Base-by-base conservation (phyloP, 495 filamentous ascomycete genomes). In the Choiromyces venosus region DNA sequence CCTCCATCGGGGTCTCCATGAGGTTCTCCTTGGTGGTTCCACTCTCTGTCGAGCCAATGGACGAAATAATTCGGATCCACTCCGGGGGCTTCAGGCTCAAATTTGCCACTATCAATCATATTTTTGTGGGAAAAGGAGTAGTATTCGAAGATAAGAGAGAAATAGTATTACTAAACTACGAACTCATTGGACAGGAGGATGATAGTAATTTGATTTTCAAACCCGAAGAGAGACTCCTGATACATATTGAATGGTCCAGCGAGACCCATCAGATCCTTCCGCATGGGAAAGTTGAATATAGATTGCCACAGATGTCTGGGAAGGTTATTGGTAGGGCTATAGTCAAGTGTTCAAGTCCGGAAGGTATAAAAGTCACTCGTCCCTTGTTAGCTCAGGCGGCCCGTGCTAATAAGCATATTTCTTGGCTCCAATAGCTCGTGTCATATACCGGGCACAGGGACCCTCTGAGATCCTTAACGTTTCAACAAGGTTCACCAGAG, bases 101-200 rank as follows among this genome's bases (percentile, higher is more conserved):
- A 12, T 76, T 76, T 76, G 75, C 65, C 21, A 76, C 66, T 18
- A 72, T 77, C 35, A 72, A 72, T 21, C 56, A 61, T 8, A 56
- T 36, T 65, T 40, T 76, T 35, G 37, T 9, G 36, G 69, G 69
- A 33, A 69, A 66, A 38, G 74, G 69, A 35, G 29, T 67, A 8
- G 29, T 77, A 9, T 77, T 76, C 42, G 75, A 76, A 46, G 69
- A 70, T 66, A 52, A 69, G 5, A 74, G 76, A 69, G 73, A 77
- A n/a, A 25, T 76, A 12, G 37, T 77, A 71, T 9, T 76, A 69
- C 38, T 77, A 36, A 77, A 77, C 40, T 61, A 21, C 44, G 69
- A 35, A 66, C 52, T 72, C 16, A 5, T 67, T 36, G 44, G 46
- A 19, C 52, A 21, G 40, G 37, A 21, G n/a, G 29, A n/a, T 29